Evolutionary conservation across 2,329 filamentous ascomycete genomes (phyloP).

Genomic region (Ophiostoma tasmaniense): DNA sequence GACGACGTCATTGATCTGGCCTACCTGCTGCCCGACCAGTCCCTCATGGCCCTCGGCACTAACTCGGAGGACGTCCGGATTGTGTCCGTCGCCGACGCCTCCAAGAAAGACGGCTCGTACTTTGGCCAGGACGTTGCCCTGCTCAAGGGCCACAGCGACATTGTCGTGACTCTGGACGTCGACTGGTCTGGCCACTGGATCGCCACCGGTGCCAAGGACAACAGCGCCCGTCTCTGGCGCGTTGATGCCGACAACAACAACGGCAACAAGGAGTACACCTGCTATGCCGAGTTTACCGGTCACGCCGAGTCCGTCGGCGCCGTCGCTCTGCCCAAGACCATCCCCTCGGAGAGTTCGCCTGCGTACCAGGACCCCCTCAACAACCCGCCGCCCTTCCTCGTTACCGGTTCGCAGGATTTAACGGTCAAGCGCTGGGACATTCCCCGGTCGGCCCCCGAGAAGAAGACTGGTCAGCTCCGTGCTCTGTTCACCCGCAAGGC

Average conservation of each 20-base stretch:
- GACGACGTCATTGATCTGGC: slow-evolving; percentile 95
- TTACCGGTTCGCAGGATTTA: slow-evolving; percentile 91
- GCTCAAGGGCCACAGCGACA: slow-evolving; percentile 85
- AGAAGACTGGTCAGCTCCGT: slow-evolving; percentile 41
- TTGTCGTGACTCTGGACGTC: slow-evolving; percentile 86
- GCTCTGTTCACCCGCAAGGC: slow-evolving; percentile 88
- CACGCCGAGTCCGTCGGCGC: slow-evolving; percentile 92
- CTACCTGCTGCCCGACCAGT: slow-evolving; percentile 72
- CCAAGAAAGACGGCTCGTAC: slow-evolving; percentile 40
- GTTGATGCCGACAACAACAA: slow-evolving; percentile 50
- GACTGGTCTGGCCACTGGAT: slow-evolving; percentile 98
- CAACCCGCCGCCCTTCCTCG: slow-evolving; percentile 71
- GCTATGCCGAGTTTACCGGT: slow-evolving; percentile 59
- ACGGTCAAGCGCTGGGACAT: slow-evolving; percentile 94
- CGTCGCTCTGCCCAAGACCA: slow-evolving; percentile 66
- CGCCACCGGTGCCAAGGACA: slow-evolving; percentile 92
- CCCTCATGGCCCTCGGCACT: slow-evolving; percentile 79
- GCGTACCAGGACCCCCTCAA: slow-evolving; percentile 65
- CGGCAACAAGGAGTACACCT: slow-evolving; percentile 54
- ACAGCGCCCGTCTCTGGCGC: slow-evolving; percentile 83
- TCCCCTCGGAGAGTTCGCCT: slow-evolving; percentile 59
- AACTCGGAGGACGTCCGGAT: slow-evolving; percentile 91
- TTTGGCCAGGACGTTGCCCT: slow-evolving; percentile 86
- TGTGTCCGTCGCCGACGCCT: slow-evolving; percentile 55
- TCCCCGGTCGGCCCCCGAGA: slow-evolving; percentile 37